phyloP scores from a whole-genome alignment of 305 asterid genomes.

The Striga hermonthica region DNA sequence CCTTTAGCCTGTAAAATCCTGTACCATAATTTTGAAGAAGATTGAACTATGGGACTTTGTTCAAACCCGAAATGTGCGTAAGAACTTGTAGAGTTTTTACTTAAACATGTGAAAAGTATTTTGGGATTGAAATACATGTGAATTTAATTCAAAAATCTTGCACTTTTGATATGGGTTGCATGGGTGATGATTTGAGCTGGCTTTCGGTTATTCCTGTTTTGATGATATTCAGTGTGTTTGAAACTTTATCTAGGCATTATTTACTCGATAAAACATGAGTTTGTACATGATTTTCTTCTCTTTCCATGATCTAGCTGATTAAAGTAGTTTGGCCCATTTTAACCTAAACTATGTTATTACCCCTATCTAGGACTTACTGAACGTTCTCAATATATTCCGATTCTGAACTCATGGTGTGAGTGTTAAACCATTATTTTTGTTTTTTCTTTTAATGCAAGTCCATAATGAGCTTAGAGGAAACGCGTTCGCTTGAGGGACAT shows the following conservation, averaged over 20 bases:
- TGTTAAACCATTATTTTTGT: too few relatives aligned
- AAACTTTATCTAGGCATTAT: conserved; percentile 15
- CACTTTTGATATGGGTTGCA: conserved; percentile 17
- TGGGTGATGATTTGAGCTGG: conserved; percentile 13
- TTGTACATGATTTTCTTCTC: too few relatives aligned
- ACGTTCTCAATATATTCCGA: too few relatives aligned
- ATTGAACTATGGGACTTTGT: conserved; percentile 9
- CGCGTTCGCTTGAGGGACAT: too few relatives aligned
- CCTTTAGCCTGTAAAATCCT: conserved; percentile 5
- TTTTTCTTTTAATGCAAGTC: too few relatives aligned
- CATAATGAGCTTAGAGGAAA: too few relatives aligned
- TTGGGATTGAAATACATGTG: not conserved
- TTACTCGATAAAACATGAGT: conserved; percentile 19
- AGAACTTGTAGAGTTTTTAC: not conserved
- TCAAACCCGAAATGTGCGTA: conserved; percentile 16
- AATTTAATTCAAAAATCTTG: too few relatives aligned
- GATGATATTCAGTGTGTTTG: conserved; percentile 11
- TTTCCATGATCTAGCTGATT: too few relatives aligned
- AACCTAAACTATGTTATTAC: too few relatives aligned
- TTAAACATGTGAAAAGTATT: not conserved
- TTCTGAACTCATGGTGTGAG: too few relatives aligned
- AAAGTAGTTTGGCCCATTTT: not conserved
- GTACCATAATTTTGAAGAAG: not conserved
- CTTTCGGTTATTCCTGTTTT: conserved; percentile 24
- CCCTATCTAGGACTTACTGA: too few relatives aligned